phyloP scores from a whole-genome alignment of 1,284 basidiomycete genomes.

The Naganishia liquefaciens region DNA sequence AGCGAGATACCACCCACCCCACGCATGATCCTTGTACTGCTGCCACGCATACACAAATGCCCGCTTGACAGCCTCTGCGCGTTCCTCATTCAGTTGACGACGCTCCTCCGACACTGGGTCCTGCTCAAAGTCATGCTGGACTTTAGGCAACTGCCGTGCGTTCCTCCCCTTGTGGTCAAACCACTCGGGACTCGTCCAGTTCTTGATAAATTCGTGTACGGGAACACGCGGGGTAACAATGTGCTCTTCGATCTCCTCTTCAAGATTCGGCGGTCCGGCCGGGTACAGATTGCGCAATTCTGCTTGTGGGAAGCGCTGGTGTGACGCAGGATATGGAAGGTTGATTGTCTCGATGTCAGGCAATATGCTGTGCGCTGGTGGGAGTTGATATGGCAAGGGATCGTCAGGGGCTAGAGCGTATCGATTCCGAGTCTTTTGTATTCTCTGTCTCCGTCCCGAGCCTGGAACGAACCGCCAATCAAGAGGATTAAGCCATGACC shows the following conservation, averaged over 20 bases:
- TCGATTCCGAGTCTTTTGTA: slow-evolving; percentile 5
- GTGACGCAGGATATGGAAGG: slow-evolving; percentile 31
- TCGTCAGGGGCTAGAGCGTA: slow-evolving; percentile 28
- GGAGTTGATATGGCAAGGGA: slow-evolving; percentile 32
- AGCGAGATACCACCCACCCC: slow-evolving; percentile 43
- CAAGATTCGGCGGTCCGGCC: slow-evolving; percentile 26
- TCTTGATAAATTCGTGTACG: slow-evolving; percentile 37
- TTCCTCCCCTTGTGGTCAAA: slow-evolving; percentile 34
- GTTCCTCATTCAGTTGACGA: slow-evolving; percentile 30
- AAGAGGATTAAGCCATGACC: too few relatives aligned
- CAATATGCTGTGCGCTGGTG: slow-evolving; percentile 39
- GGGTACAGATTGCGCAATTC: slow-evolving; percentile 42
- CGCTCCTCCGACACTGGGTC: slow-evolving; percentile 32
- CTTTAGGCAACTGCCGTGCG: slow-evolving; percentile 40
- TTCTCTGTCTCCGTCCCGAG: slow-evolving; percentile 1
- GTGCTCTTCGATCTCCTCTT: slow-evolving; percentile 9
- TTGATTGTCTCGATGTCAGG: slow-evolving; percentile 40
- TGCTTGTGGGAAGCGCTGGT: slow-evolving; percentile 39
- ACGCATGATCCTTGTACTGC: slow-evolving; percentile 52
- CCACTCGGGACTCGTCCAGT: slow-evolving; percentile 43
- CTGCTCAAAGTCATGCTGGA: slow-evolving; percentile 38
- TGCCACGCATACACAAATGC: slow-evolving; percentile 54
- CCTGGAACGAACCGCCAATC: too few relatives aligned
- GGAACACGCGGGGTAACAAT: slow-evolving; percentile 30
- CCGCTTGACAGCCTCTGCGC: slow-evolving; percentile 50